Base-by-base conservation (phyloP, 768 basidiomycete genomes). In the Mycena indigotica region DNA sequence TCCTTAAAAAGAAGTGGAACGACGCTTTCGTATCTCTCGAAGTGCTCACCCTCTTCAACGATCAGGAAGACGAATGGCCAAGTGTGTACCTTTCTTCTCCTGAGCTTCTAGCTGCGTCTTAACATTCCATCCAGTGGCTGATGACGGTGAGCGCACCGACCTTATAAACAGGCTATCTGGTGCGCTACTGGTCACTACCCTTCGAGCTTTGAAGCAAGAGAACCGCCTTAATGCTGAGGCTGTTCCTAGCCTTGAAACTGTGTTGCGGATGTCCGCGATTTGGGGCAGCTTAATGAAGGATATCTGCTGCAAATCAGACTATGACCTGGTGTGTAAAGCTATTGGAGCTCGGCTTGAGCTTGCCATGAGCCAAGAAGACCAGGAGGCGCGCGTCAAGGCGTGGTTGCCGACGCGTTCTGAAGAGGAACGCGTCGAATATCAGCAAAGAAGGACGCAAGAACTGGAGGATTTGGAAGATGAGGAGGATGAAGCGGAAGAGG, bases 211-310 rank as follows among this genome's bases (percentile, higher is more conserved):
- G 23, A 64, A 77, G 32, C 58, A 65, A 35, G 65, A 66, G 28
- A 61, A 54, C 21, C 67, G 66, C 29, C 70, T 78, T 39, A 62
- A 74, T 55, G 44, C 58, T n/a, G 60, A 57, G 16, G 45, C 68
- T 28, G 70, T 72, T 53, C 72, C 74, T 12, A 67, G 64, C 50
- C 67, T 78, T 8, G 73, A 77, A 55, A 61, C 50, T 19, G 63
- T 75, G 40, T 67, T 78, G 41, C 63, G 65, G 51, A 56, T 50
- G 25, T 67, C 69, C 3, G 65, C 64, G 30, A 54, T 58, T 15
- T 70, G 72, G 61, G 71, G 71, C 17, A 63, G 69, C 15, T 53
- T 28, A 21, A 70, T 72, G 61, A 62, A 65, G 6, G 46, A 24
- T 23, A 60, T 66, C 23, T 54, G 38, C 28, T 69, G 67, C 54